Evolutionary conservation across 2,329 filamentous ascomycete genomes (phyloP).

Genomic region (Cercospora citrullina): DNA sequence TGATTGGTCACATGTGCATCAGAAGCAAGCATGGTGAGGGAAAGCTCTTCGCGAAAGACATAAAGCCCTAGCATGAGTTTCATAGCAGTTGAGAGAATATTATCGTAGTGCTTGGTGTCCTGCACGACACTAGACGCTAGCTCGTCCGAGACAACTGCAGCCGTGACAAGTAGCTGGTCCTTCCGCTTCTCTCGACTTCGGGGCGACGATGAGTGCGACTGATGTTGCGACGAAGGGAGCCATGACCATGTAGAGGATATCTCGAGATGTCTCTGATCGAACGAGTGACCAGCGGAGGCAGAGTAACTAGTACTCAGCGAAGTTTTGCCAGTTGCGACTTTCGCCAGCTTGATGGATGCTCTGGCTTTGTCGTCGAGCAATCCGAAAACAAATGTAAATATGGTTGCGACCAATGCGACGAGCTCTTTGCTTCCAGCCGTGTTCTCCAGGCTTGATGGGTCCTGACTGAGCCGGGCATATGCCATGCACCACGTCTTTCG

Average conservation of each 20-base stretch:
- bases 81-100: slow-evolving; percentile 18
- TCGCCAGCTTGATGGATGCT: slow-evolving; percentile 31
- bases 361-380: slow-evolving; percentile 34
- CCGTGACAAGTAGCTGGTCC: slow-evolving; percentile 32
- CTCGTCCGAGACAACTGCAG: slow-evolving; percentile 33
- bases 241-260: slow-evolving; percentile 30
- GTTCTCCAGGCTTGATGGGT: slow-evolving; percentile 17
- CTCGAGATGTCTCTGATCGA: neutral
- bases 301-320: neutral
- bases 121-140: slow-evolving; percentile 12
- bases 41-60: slow-evolving; percentile 84
- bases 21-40: slow-evolving; percentile 58
- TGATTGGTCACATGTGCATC: neutral
- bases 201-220: slow-evolving; percentile 11
- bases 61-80: slow-evolving; percentile 67
- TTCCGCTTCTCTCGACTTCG: slow-evolving; percentile 23
- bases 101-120: slow-evolving; percentile 3
- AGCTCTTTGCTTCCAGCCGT: slow-evolving; percentile 34
- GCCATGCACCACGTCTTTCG: slow-evolving; percentile 36
- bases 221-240: slow-evolving; percentile 14
- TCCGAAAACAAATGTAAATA: slow-evolving; percentile 42
- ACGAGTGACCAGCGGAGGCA: neutral
- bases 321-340: slow-evolving; percentile 27
- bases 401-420: slow-evolving; percentile 43
- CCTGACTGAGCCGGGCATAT: slow-evolving; percentile 25